These are phyloP conservation scores for Fusarium hainanense DNA, from an alignment of 2,329 filamentous ascomycete species.

Conservation along the genomic window DNA sequence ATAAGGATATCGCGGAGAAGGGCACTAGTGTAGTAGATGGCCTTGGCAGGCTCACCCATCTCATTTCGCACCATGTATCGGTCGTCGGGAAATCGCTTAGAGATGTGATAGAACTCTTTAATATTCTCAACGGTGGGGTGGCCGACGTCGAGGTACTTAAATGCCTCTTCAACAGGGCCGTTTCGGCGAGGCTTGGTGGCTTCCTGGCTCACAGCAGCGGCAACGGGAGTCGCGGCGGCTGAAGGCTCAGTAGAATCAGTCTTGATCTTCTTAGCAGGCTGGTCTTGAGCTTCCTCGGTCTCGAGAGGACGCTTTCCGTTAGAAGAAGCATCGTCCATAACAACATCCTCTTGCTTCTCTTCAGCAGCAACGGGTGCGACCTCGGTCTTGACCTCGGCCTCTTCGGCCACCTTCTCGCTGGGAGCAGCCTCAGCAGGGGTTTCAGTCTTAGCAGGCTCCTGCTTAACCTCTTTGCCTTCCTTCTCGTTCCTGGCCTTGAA, in stretches of 20 bases:
- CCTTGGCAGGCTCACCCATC: constrained; percentile 86
- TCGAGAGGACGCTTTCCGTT: constrained; percentile 53
- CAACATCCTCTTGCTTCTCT: constrained; percentile 45
- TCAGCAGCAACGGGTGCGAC: constrained; percentile 8
- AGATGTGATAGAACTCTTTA: constrained; percentile 86
- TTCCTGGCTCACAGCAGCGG: constrained; percentile 41
- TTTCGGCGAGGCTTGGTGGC: constrained; percentile 56
- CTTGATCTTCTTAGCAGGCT: constrained; percentile 62
- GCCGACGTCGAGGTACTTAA: constrained; percentile 84
- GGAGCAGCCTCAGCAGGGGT: constrained; percentile 21
- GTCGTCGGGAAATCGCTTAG: constrained; percentile 84
- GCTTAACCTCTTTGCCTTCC: constrained; percentile 49
- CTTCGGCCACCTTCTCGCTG: constrained; percentile 38
- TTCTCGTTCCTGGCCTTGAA: constrained; percentile 81
- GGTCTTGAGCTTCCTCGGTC: constrained; percentile 51
- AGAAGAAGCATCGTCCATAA: constrained; percentile 47
- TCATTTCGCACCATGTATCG: constrained; percentile 97
- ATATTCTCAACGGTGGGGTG: constrained; percentile 83
- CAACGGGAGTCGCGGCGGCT: constrained; percentile 36
- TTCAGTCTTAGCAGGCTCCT: constrained; percentile 29
- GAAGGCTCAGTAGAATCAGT: constrained; percentile 47
- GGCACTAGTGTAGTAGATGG: constrained; percentile 93
- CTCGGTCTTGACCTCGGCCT: constrained; percentile 46
- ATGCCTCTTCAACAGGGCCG: constrained; percentile 83
- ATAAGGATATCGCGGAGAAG: constrained; percentile 86